Evolutionary conservation across 805 yeast genomes (phyloP).

Genomic region (Gaillardinia entomophila): DNA sequence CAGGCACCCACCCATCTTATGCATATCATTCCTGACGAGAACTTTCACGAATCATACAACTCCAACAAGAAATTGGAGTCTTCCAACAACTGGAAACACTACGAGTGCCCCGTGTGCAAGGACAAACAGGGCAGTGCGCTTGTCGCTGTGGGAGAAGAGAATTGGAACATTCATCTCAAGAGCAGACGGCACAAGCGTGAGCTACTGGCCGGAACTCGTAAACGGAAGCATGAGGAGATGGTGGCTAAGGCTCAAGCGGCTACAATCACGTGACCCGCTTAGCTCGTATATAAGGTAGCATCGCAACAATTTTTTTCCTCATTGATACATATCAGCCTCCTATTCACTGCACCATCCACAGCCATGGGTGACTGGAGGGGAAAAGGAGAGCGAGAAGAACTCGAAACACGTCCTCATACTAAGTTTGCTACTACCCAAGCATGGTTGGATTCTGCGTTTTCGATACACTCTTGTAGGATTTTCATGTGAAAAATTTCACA

Average conservation of each 20-base stretch:
- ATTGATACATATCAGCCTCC: constrained; percentile 32
- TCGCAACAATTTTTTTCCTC: constrained; percentile 14
- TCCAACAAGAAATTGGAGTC: constrained; percentile 36
- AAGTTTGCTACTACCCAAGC: constrained; percentile 16
- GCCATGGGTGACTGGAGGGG: constrained; percentile 35
- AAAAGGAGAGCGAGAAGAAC: constrained; percentile 29
- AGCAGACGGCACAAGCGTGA: constrained; percentile 67
- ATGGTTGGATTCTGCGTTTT: constrained; percentile 34
- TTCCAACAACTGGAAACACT: constrained; percentile 57
- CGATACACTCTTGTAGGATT: constrained; percentile 19
- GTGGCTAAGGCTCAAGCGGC: too few species aligned
- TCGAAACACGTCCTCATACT: constrained; percentile 32
- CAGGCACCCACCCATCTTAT: constrained; percentile 23
- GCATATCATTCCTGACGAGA: constrained; percentile 20
- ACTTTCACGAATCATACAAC: constrained; percentile 10
- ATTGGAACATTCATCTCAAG: constrained; percentile 60
- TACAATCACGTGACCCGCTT: too few species aligned
- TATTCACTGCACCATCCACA: constrained; percentile 35
- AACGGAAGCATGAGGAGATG: constrained; percentile 49
- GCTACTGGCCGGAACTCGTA: constrained; percentile 41
- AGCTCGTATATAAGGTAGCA: too few species aligned
- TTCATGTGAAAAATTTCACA: constrained; percentile 1
- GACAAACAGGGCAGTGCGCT: constrained; percentile 50
- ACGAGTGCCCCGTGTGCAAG: constrained; percentile 59
- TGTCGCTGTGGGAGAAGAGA: constrained; percentile 67